phyloP scores from a whole-genome alignment of 2,329 filamentous ascomycete species.

The Aspergillus sp. region DNA sequence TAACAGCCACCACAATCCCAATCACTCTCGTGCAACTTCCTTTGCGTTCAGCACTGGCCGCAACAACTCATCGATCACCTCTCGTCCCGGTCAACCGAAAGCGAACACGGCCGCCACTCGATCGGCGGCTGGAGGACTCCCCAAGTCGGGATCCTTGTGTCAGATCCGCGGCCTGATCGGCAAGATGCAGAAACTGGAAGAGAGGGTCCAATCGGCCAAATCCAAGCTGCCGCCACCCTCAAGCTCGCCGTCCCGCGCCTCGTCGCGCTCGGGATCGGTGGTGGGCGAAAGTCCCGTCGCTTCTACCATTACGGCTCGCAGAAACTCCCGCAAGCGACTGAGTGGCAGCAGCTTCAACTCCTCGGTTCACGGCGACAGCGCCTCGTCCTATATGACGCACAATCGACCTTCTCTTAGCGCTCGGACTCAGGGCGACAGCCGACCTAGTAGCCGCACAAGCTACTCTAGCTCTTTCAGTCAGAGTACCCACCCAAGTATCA shows the following conservation, averaged over 20 bases:
- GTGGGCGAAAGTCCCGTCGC: conserved; percentile 51
- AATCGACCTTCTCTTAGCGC: conserved; percentile 51
- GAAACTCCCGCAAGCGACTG: conserved; percentile 40
- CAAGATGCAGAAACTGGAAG: conserved; percentile 95
- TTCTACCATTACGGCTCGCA: conserved; percentile 56
- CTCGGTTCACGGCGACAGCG: conserved; percentile 36
- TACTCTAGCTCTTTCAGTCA: conserved; percentile 48
- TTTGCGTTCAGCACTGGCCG: conserved; percentile 52
- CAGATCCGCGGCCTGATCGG: conserved; percentile 93
- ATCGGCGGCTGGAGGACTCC: conserved; percentile 47
- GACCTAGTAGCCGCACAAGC: conserved; percentile 73
- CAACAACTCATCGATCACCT: conserved; percentile 45
- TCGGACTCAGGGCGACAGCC: conserved; percentile 50
- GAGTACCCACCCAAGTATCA: conserved; percentile 36
- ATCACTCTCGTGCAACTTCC: conserved; percentile 59
- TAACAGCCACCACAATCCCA: conserved; percentile 17
- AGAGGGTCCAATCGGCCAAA: conserved; percentile 84
- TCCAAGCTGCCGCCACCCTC: conserved; percentile 86
- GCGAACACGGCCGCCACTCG: conserved; percentile 44
- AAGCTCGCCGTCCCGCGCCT: conserved; percentile 73
- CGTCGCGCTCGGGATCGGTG: conserved; percentile 64
- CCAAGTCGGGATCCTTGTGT: conserved; percentile 71
- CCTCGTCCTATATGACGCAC: conserved; percentile 35
- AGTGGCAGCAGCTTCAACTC: conserved; percentile 45
- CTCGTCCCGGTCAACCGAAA: conserved; percentile 35